These are phyloP conservation scores for Tephrocybe sp. DNA, from an alignment of 768 basidiomycete genomes.

Conservation along the genomic window DNA sequence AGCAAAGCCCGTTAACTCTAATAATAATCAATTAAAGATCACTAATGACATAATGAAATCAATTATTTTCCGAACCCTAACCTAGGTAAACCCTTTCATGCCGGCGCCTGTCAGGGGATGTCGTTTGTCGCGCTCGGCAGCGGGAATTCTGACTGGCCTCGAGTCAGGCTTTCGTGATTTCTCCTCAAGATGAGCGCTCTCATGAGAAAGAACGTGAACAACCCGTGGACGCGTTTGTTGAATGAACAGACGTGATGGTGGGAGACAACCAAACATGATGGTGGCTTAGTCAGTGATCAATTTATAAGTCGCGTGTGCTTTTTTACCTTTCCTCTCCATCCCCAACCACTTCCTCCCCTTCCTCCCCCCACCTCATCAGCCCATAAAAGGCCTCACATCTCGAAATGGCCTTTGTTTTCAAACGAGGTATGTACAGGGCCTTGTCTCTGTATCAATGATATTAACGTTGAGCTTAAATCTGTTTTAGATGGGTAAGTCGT, in stretches of 20 bases:
- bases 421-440: constrained; percentile 39
- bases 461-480: constrained; percentile 7
- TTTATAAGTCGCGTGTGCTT: constrained; percentile 29
- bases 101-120: neutral
- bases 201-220: neutral
- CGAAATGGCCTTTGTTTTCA: constrained; percentile 36
- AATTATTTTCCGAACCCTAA: constrained; percentile 10
- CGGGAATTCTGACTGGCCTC: neutral
- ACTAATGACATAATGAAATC: neutral
- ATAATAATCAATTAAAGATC: constrained; percentile 1
- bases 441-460: neutral
- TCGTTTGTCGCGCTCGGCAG: neutral
- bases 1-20: constrained; percentile 3
- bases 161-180: constrained; percentile 5
- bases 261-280: constrained; percentile 6
- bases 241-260: constrained; percentile 11
- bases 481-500: constrained; percentile 46
- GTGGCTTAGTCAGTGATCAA: constrained; percentile 30
- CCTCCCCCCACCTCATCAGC: constrained; percentile 13
- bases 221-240: constrained; percentile 8
- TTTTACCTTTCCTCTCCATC: constrained; percentile 19
- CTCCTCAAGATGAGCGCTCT: neutral
- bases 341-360: constrained; percentile 19
- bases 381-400: constrained; percentile 5
- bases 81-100: neutral